phyloP scores from a whole-genome alignment of 2,329 filamentous ascomycete genomes.

The Aureobasidium sp. region DNA sequence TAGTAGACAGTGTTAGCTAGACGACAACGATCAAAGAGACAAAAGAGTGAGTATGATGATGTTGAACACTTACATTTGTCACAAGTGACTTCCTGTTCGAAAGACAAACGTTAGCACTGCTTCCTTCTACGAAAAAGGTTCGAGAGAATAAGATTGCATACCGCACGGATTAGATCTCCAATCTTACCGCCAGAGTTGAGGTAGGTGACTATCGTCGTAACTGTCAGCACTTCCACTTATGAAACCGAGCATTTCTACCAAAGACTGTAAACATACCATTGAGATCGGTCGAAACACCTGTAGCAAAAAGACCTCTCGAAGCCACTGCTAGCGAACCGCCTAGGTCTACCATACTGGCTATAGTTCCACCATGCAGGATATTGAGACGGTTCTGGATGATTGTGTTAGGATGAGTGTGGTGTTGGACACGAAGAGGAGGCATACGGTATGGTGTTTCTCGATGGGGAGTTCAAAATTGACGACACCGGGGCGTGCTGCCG shows the following conservation, averaged over 20 bases:
- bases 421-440: too few relatives aligned
- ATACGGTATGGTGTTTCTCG: conserved; percentile 65
- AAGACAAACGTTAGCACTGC: neutral
- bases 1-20: neutral
- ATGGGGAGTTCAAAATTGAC: conserved; percentile 74
- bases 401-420: too few relatives aligned
- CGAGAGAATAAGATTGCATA: conserved; percentile 25
- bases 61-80: conserved; percentile 49
- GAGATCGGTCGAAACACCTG: conserved; percentile 60
- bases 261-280: conserved; percentile 50
- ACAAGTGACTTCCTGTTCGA: conserved; percentile 48
- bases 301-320: conserved; percentile 57
- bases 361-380: conserved; percentile 70
- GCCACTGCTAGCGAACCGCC: conserved; percentile 61
- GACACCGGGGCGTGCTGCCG: conserved; percentile 55
- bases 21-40: fast-evolving
- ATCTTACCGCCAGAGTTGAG: conserved; percentile 56
- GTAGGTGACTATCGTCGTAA: conserved; percentile 48
- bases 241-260: too few relatives aligned
- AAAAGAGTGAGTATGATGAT: neutral
- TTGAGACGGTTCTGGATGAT: conserved; percentile 60
- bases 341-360: conserved; percentile 67
- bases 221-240: neutral
- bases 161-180: conserved; percentile 51
- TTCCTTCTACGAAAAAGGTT: neutral